Conservation (phyloP, 805 yeast genomes). For the Saturnispora galanensis region DNA sequence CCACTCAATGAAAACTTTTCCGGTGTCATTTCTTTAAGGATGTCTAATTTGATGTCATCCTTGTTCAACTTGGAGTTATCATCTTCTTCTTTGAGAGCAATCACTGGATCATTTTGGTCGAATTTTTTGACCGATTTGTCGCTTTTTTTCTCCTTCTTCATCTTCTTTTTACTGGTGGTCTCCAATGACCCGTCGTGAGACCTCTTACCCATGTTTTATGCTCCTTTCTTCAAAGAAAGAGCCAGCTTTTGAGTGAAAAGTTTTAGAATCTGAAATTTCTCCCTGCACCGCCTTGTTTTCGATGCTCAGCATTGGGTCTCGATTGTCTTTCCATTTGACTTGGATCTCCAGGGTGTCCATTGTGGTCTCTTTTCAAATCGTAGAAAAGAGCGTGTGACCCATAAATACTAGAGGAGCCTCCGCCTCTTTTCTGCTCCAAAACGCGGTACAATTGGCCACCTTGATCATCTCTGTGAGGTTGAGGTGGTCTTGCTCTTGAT, state of each 20-base stretch:
- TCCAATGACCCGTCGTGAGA: not conserved
- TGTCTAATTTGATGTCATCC: slow-evolving; percentile 1
- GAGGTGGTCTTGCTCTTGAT: not conserved
- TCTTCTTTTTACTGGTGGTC: not conserved
- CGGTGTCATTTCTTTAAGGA: not conserved
- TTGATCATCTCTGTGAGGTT: slow-evolving; percentile 6
- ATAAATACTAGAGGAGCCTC: slow-evolving; percentile 20
- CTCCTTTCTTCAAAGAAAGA: not conserved
- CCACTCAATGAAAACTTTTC: slow-evolving; percentile 10
- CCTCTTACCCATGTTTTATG: slow-evolving; percentile 4
- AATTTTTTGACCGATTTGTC: slow-evolving; percentile 1
- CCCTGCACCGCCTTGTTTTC: not conserved
- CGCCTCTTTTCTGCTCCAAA: slow-evolving; percentile 20
- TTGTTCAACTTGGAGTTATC: not conserved
- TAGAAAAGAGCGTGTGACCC: slow-evolving; percentile 24
- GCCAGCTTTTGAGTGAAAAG: not conserved
- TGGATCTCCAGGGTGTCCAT: too few species aligned
- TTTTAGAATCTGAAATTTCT: slow-evolving; percentile 8
- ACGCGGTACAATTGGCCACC: slow-evolving; percentile 24
- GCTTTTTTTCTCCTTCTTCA: slow-evolving; percentile 5
- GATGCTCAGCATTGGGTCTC: not conserved
- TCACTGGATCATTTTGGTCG: not conserved
- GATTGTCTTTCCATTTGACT: not conserved
- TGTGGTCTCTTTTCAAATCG: slow-evolving; percentile 9
- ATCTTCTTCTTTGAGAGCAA: slow-evolving; percentile 5